phyloP scores from a whole-genome alignment of 208 protist species.

The Acanthamoeba triangularis region DNA sequence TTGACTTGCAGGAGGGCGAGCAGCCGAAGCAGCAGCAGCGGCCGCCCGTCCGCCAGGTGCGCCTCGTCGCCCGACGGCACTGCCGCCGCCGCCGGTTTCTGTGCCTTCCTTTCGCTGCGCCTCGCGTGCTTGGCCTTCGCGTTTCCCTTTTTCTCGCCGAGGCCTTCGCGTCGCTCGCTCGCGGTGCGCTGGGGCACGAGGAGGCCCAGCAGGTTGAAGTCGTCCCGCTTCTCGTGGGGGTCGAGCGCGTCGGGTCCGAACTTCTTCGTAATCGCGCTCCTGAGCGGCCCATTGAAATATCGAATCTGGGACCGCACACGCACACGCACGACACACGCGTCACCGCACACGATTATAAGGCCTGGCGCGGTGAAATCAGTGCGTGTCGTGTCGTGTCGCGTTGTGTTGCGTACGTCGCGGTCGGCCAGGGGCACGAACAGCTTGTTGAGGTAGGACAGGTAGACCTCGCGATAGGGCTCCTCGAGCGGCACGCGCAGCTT shows the following conservation, averaged over 20 bases:
- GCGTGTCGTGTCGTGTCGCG: neutral
- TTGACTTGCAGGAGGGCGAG: neutral
- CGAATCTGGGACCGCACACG: neutral
- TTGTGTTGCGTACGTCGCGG: neutral
- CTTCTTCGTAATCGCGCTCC: neutral
- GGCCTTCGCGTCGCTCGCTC: too few species aligned
- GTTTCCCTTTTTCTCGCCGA: neutral
- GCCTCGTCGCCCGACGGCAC: neutral
- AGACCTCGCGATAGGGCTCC: constrained; percentile 51
- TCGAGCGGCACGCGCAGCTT: constrained; percentile 46
- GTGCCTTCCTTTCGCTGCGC: neutral
- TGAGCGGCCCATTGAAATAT: neutral
- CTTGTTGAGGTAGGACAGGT: neutral
- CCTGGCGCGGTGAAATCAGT: neutral
- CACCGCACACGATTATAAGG: neutral
- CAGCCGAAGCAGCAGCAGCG: neutral
- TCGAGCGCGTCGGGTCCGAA: constrained; percentile 28
- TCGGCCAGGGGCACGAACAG: neutral
- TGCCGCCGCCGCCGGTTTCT: neutral
- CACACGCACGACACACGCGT: neutral
- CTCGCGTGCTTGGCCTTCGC: neutral
- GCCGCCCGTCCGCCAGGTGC: constrained; percentile 21
- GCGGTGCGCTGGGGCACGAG: neutral
- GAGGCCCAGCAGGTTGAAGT: neutral
- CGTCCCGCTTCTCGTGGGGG: neutral